Base-by-base conservation (phyloP, 176 grass and related monocot genomes). In the Avena insularis region DNA sequence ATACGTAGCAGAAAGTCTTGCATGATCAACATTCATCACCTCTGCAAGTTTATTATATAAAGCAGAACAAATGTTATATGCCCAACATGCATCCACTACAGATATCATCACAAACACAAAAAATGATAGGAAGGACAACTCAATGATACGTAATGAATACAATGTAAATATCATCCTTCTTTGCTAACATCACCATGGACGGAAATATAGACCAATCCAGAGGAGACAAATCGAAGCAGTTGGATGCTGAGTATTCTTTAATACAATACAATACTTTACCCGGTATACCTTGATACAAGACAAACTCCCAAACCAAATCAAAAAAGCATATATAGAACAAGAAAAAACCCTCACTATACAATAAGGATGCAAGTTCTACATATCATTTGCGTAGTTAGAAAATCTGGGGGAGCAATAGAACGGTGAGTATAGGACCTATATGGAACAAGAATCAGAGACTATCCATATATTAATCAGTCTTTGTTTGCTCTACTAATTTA, bases 201-300 rank as follows among this genome's bases (percentile, higher is more conserved):
- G 5, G 5, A 75, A 75, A 49, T 80, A 90, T 63, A 90, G 11
- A 75, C 47, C 59, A 69, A 81, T 88, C 77, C 69, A 69, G 49
- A 70, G 29, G 69, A 81, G 78, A 81, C 60, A 77, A 61, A 88
- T 77, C 77, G 31, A 91, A 85, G 43, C 33, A 35, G 33, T 35
- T 54, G 76, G 51, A 80, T 67, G 29, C 43, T 14, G 51, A 77
- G 70, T 85, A 77, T 91, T 88, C 70, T 91, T 88, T 85, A 51
- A n/a, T 82, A 91, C 77, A 85, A 43, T 88, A 88, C 90, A 91
- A 85, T 81, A 88, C 4, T 85, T 77, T 84, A 82, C 77, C 84
- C 82, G 13, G 69, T 91, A 84, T 91, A 91, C 46, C 60, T 81
- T 88, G 82, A 83, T 81, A 88, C 82, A 86, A 62, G 71, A 82